Evolutionary conservation across 352 stramenopile genomes (phyloP).

Genomic region (Thalassiosira pacifica): DNA sequence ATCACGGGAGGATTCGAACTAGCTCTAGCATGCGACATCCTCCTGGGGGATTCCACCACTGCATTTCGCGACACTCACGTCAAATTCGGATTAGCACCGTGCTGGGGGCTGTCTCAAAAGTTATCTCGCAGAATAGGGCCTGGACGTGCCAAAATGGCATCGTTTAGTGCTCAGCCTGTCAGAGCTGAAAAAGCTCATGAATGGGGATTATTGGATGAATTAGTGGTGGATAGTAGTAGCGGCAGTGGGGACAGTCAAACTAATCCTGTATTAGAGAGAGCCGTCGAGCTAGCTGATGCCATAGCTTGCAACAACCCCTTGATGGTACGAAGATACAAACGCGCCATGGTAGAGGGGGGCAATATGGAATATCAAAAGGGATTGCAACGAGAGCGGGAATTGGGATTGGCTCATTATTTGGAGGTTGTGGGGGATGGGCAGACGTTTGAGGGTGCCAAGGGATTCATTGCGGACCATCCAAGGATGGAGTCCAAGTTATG

Average conservation of each 20-base stretch:
- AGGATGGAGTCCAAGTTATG: slow-evolving; percentile 36
- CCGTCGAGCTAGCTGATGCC: slow-evolving; percentile 64
- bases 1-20: slow-evolving; percentile 75
- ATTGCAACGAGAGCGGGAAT: slow-evolving; percentile 58
- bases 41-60: slow-evolving; percentile 56
- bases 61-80: slow-evolving; percentile 71
- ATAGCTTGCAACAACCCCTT: slow-evolving; percentile 58
- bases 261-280: slow-evolving; percentile 48
- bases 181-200: slow-evolving; percentile 46
- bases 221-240: slow-evolving; percentile 28
- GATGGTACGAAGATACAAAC: slow-evolving; percentile 71
- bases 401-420: slow-evolving; percentile 71
- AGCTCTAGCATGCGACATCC: slow-evolving; percentile 68
- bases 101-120: slow-evolving; percentile 71
- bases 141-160: slow-evolving; percentile 61
- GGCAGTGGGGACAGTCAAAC: not conserved
- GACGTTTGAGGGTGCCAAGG: slow-evolving; percentile 65
- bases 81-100: slow-evolving; percentile 71
- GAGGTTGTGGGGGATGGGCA: slow-evolving; percentile 65
- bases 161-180: slow-evolving; percentile 48
- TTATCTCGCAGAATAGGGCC: slow-evolving; percentile 49
- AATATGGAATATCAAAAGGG: slow-evolving; percentile 42
- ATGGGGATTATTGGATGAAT: slow-evolving; percentile 69
- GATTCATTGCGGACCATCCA: slow-evolving; percentile 60
- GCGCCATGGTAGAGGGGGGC: slow-evolving; percentile 62